Percentiles rank a stretch among this genome's conserved stretches.
These are phyloP conservation scores for Daedalea quercina DNA, from an alignment of 768 basidiomycete species.

Conservation along the genomic window DNA sequence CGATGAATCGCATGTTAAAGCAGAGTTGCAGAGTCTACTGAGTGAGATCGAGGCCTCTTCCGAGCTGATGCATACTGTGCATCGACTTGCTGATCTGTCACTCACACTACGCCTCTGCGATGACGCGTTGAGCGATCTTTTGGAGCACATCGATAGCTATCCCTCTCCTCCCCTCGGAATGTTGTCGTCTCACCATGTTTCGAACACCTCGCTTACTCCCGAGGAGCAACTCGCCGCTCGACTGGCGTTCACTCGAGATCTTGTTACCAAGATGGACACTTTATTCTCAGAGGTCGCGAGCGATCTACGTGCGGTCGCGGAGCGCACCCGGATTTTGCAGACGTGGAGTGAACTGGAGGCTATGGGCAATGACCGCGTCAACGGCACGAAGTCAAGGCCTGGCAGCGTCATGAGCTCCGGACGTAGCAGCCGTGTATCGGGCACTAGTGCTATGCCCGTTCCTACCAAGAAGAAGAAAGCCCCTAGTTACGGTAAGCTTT, in stretches of 20 bases:
- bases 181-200: conserved; percentile 43
- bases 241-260: conserved; percentile 52
- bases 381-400: conserved; percentile 57
- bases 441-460: conserved; percentile 12
- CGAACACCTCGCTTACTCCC: conserved; percentile 38
- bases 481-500: conserved; percentile 34
- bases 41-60: conserved; percentile 49
- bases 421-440: conserved; percentile 48
- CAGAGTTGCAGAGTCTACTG: conserved; percentile 58
- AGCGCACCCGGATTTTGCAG: conserved; percentile 63
- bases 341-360: conserved; percentile 78
- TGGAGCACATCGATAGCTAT: conserved; percentile 84
- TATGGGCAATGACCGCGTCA: conserved; percentile 67
- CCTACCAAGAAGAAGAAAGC: conserved; percentile 24
- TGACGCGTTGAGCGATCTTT: conserved; percentile 70
- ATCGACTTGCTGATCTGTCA: conserved; percentile 48
- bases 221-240: conserved; percentile 63
- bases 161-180: conserved; percentile 51
- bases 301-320: conserved; percentile 55
- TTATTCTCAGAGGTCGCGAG: conserved; percentile 37
- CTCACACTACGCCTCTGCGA: conserved; percentile 53
- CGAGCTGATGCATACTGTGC: conserved; percentile 43
- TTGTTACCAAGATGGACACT: conserved; percentile 40
- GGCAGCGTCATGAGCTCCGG: conserved; percentile 61
- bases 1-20: conserved; percentile 35